Evolutionary conservation across 371 early-diverging fungal genomes (phyloP).

Genomic region (Capniomyces stellatus): DNA sequence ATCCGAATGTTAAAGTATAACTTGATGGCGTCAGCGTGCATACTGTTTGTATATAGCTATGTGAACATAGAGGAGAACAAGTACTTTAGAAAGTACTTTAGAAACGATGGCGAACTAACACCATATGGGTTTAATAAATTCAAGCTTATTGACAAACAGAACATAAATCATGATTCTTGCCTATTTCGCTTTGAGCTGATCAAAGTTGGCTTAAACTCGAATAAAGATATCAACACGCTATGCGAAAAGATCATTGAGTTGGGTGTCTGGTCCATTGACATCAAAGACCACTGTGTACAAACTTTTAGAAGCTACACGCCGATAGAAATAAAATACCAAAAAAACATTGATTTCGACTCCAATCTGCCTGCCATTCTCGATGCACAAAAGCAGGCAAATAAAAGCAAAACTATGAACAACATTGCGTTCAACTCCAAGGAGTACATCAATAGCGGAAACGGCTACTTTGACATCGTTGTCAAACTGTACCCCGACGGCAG

Average conservation of each 20-base stretch:
- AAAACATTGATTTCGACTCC: too few species aligned
- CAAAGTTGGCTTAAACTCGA: slow-evolving; percentile 28
- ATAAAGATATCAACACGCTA: slow-evolving; percentile 43
- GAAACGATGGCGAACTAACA: slow-evolving; percentile 21
- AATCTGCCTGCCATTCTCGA: neutral
- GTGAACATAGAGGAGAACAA: too few species aligned
- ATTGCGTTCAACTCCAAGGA: neutral
- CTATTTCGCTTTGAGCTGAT: slow-evolving; percentile 62
- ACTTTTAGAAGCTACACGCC: slow-evolving; percentile 43
- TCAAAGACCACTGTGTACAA: slow-evolving; percentile 26
- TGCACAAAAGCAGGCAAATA: neutral
- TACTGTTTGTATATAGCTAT: too few species aligned
- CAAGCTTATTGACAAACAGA: slow-evolving; percentile 36
- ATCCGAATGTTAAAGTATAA: too few species aligned
- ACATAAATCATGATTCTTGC: slow-evolving; percentile 51
- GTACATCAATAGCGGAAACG: slow-evolving; percentile 21
- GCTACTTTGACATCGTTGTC: slow-evolving; percentile 69
- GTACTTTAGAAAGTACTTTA: too few species aligned
- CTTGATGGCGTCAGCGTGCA: too few species aligned
- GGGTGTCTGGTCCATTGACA: slow-evolving; percentile 21
- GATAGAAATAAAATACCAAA: too few species aligned
- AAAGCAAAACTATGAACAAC: neutral
- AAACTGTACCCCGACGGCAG: slow-evolving; percentile 46
- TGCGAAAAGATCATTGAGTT: slow-evolving; percentile 31
- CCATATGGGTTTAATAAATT: slow-evolving; percentile 46